Evolutionary conservation across 1,284 basidiomycete species (phyloP), one percentile per base, ranked within the genome.

Genomic region (Tylopilus orsonianus): DNA sequence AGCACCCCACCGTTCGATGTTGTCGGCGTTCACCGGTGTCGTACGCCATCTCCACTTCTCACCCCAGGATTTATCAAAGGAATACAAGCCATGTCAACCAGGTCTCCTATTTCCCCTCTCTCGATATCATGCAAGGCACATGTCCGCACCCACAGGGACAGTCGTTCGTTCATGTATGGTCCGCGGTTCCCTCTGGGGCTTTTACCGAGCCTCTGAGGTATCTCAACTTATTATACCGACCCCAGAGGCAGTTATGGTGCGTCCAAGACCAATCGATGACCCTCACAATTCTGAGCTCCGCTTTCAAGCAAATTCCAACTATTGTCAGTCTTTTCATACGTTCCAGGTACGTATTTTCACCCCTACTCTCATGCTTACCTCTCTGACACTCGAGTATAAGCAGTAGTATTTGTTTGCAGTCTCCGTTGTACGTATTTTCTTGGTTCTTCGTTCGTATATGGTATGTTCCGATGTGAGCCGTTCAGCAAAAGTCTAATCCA

Each of bases 271-370:
- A 4, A 23, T 41, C 30, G 9, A 19, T 13, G 18, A 18, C 33
- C 32, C 13, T 46, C 23, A 23, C n/a, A 4, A 8, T 23, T 12
- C 44, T 56, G 38, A 44, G 7, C 1, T 13, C 29, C 16, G 22
- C 16, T 24, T 41, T 0, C 22, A 20, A 45, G 47, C 42, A 29
- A 37, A 43, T 49, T 46, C 49, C 53, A 59, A 50, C 49, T 59
- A 54, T 57, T 10, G 47, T 51, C 59, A 46, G 14, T 59, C 53
- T 2, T 54, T 61, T 51, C 6, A 30, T 24, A 19, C 3, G 20
- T 35, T 36, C 19, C 29, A 0, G 35, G 49, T 57, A 38, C 0
- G 46, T 5, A 29, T 20, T 34, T 14, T 8, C 2, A n/a, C n/a
- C n/a, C n/a, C n/a, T n/a, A n/a, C n/a, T n/a, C n/a, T n/a, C n/a